These are phyloP conservation scores for Pseudogymnoascus sp. DNA, from an alignment of 2,329 filamentous ascomycete genomes.

Conservation along the genomic window DNA sequence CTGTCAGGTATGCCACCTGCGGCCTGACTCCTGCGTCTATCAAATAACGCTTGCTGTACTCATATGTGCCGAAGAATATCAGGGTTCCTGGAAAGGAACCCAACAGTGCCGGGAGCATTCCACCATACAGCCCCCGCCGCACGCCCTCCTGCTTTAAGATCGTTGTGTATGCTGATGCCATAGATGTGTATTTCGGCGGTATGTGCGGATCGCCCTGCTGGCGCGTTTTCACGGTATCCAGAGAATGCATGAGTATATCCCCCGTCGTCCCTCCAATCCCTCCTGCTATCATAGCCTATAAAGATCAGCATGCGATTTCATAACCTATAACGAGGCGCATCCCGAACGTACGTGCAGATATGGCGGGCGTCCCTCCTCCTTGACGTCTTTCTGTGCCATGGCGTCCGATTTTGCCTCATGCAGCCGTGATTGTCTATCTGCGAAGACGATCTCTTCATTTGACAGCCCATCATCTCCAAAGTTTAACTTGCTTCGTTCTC, in stretches of 20 bases:
- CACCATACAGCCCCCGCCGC: slow-evolving; percentile 78
- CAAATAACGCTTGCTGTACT: slow-evolving; percentile 86
- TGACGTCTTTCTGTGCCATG: slow-evolving; percentile 30
- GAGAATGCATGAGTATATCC: slow-evolving; percentile 96
- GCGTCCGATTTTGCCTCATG: slow-evolving; percentile 19
- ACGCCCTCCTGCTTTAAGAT: slow-evolving; percentile 91
- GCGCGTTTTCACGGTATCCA: slow-evolving; percentile 96
- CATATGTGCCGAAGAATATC: slow-evolving; percentile 93
- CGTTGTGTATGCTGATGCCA: slow-evolving; percentile 84
- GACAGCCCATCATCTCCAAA: slow-evolving; percentile 32
- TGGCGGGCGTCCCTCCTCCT: slow-evolving; percentile 50
- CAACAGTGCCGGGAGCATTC: slow-evolving; percentile 82
- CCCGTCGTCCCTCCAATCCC: slow-evolving; percentile 87
- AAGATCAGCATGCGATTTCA: slow-evolving; percentile 17
- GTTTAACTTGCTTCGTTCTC: slow-evolving; percentile 24
- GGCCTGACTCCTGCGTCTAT: slow-evolving; percentile 77
- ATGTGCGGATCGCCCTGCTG: slow-evolving; percentile 94
- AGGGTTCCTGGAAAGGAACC: slow-evolving; percentile 92
- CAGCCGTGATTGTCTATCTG: slow-evolving; percentile 27
- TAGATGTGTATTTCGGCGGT: slow-evolving; percentile 84
- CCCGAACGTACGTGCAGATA: slow-evolving; percentile 52
- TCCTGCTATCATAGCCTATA: slow-evolving; percentile 86
- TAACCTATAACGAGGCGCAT: slow-evolving; percentile 10
- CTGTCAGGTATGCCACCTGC: slow-evolving; percentile 76
- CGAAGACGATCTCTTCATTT: slow-evolving; percentile 24